Evolutionary conservation across 345 rosid species (phyloP), one percentile per base, ranked within the genome.

Genomic region (Ailanthus altissimus): DNA sequence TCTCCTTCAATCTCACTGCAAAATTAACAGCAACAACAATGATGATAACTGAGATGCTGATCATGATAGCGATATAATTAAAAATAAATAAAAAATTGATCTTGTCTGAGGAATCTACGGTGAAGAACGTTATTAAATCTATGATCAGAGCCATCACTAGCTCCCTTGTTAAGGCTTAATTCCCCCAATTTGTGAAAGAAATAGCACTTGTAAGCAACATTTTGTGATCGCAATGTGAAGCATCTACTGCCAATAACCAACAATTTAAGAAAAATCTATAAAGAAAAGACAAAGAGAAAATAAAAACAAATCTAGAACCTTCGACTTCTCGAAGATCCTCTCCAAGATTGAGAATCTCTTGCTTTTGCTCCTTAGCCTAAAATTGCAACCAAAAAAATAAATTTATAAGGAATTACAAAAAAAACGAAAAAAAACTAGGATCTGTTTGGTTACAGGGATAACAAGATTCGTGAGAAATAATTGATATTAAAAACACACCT

Each of bases 321-420:
- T 94, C 91, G 11, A 93, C 90, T 75, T 91, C 91, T 86, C 86
- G 88, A 79, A 94, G 93, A 82, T 92, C 90, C 77, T 91, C 95
- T 32, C 38, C 3, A 1, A 32, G 38, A 32, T 3, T 32, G 38
- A 32, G 38, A 32, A 32, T 32, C 38, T 81, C 97, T 75, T 82
- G 89, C 81, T 94, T 94, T 78, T 94, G 88, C 81, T 94, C 92
- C 85, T 86, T 88, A 4, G 97, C 98, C 98, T 96, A 75, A 70
- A 77, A 79, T 62, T 54, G 38, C 38, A 32, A 3, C 38, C 38
- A 32, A 71, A 36, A 70, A 57, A 50, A 13, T 21, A 50, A 60
- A 72, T 56, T 2, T n/a, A n/a, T n/a, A n/a, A n/a, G n/a, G n/a
- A n/a, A n/a, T n/a, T n/a, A n/a, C n/a, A n/a, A n/a, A 0, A 53